Evolutionary conservation across 208 protist species (phyloP).

Genomic region (Wallacemonas sp.): DNA sequence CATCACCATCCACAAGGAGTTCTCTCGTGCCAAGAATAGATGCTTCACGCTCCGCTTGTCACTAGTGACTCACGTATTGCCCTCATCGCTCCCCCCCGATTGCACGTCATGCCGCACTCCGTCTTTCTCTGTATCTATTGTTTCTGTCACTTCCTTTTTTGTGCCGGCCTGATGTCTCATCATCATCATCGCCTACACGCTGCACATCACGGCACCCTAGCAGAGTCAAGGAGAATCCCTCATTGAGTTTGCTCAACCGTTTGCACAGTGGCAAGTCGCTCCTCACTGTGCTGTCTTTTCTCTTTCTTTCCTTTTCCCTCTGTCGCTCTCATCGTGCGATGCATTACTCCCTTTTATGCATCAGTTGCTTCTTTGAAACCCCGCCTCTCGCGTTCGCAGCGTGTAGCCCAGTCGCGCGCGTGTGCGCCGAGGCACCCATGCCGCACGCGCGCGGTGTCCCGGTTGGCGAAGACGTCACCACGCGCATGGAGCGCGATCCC

Average conservation of each 20-base stretch:
- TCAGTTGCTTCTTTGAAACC: neutral
- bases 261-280: too few species aligned
- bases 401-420: neutral
- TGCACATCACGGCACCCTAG: too few species aligned
- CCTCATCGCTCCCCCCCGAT: neutral
- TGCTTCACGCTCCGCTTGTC: too few species aligned
- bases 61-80: too few species aligned
- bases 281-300: too few species aligned
- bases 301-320: too few species aligned
- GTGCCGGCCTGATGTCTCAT: too few species aligned
- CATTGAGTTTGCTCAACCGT: too few species aligned
- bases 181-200: too few species aligned
- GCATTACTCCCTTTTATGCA: neutral
- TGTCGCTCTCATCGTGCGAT: neutral
- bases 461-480: neutral
- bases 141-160: slow-evolving; percentile 3
- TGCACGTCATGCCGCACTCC: neutral
- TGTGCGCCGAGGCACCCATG: neutral
- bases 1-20: too few species aligned
- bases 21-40: neutral
- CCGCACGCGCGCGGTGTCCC: neutral
- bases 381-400: slow-evolving; percentile 6
- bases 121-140: neutral
- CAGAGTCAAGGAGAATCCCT: too few species aligned
- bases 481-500: neutral